phyloP scores from a whole-genome alignment of 768 basidiomycete genomes.

The Guyanaporus albipodus region DNA sequence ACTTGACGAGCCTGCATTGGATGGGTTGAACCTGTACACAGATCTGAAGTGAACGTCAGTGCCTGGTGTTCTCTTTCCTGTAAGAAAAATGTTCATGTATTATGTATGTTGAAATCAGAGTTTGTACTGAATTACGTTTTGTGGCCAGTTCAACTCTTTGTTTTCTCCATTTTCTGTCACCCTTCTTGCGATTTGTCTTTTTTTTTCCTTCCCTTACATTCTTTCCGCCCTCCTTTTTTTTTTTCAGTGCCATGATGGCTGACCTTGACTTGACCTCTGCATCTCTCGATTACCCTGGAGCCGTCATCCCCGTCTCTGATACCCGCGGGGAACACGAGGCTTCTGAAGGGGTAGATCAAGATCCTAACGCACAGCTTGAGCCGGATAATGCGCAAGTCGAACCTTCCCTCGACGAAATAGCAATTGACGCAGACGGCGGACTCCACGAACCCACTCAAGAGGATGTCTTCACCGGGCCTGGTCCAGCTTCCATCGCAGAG shows the following conservation, averaged over 20 bases:
- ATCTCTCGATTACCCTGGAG: slow-evolving; percentile 18
- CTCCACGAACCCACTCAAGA: slow-evolving; percentile 24
- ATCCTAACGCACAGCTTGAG: slow-evolving; percentile 17
- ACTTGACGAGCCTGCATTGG: slow-evolving; percentile 71
- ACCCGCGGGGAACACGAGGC: slow-evolving; percentile 39
- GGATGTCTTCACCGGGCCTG: slow-evolving; percentile 17
- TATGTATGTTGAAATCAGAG: slow-evolving; percentile 16
- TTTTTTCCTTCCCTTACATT: neutral
- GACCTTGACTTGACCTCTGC: slow-evolving; percentile 30
- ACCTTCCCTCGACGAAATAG: slow-evolving; percentile 14
- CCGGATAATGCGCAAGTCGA: slow-evolving; percentile 14
- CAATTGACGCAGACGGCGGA: slow-evolving; percentile 11
- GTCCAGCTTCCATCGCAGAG: slow-evolving; percentile 15
- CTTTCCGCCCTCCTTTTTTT: too few species aligned
- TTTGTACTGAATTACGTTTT: slow-evolving; percentile 14
- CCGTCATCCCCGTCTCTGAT: slow-evolving; percentile 21
- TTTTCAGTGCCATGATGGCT: slow-evolving; percentile 30
- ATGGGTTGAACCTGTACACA: slow-evolving; percentile 68
- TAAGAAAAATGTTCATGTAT: too few species aligned
- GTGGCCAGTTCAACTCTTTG: slow-evolving; percentile 10
- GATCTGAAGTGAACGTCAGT: slow-evolving; percentile 33
- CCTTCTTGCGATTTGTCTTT: too few species aligned
- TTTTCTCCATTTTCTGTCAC: slow-evolving; percentile 6
- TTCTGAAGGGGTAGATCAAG: slow-evolving; percentile 32
- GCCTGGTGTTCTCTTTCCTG: too few species aligned